Evolutionary conservation across 2,329 filamentous ascomycete species (phyloP), one percentile per base, ranked within the genome.

Genomic region (Cercospora beticola): DNA sequence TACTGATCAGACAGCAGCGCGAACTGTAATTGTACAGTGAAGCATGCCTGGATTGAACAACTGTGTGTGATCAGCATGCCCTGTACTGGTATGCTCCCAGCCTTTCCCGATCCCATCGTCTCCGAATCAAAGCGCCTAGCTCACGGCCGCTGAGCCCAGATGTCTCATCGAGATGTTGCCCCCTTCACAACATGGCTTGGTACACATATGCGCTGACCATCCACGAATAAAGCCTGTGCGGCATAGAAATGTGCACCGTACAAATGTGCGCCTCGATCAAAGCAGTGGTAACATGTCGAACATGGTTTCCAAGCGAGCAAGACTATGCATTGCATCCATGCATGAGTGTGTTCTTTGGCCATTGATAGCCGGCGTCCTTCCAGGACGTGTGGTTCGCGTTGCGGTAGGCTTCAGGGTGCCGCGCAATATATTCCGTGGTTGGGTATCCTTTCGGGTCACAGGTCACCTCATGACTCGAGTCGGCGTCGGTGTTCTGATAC

Each of bases 381-480:
- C 83, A 79, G 74, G 84, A 83, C 10, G 85, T 87, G 1, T 82
- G 70, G 72, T 87, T 86, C 0, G 81, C 78, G 73, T 86, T 85
- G 40, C 78, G 81, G 70, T 85, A 86, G 23, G 84, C 82, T 57
- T 77, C 77, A 0, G 80, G 79, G 69, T 85, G 84, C 26, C 82
- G 76, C 63, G 79, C 77, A 72, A 86, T 85, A 66, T 86, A 86
- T 64, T 83, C 73, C 0, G 84, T 86, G 2, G 84, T 86, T 69
- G 84, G 82, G 69, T 83, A 86, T 3, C 84, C 85, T 1, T 81
- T 81, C 7, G 85, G 86, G 75, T 87, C 86, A 74, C 86, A 87
- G 12, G 85, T 87, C 18, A 87, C 79, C 23, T 65, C 33, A 36
- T 65, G 62, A n/a, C 52, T 26, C 66, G 80, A 79, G 64, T 80